Evolutionary conservation across 768 basidiomycete species (phyloP).

Genomic region (Galerina sulciceps): DNA sequence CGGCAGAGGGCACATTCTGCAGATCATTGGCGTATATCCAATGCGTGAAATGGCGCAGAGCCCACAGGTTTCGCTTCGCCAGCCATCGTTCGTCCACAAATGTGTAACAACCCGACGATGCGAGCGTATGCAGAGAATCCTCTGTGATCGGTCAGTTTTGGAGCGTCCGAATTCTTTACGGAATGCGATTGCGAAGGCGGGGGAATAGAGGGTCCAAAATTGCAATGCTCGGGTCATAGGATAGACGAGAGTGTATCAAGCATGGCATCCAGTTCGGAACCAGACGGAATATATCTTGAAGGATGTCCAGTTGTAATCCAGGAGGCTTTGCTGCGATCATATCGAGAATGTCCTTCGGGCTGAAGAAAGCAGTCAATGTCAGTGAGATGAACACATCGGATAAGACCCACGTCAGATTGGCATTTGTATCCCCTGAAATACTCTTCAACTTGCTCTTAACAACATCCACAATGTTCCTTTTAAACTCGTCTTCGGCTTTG

Average conservation of each 20-base stretch:
- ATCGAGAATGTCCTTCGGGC: constrained; percentile 51
- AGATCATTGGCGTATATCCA: constrained; percentile 69
- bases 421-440: constrained; percentile 44
- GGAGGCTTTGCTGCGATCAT: constrained; percentile 37
- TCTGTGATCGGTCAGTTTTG: constrained; percentile 40
- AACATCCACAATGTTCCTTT: constrained; percentile 29
- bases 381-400: neutral
- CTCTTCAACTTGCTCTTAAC: constrained; percentile 47
- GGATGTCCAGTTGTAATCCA: constrained; percentile 41
- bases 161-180: neutral
- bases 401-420: constrained; percentile 36
- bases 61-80: constrained; percentile 64
- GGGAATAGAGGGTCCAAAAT: constrained; percentile 64
- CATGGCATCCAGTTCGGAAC: constrained; percentile 48
- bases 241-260: constrained; percentile 47
- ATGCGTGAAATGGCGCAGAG: constrained; percentile 70
- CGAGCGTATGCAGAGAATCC: constrained; percentile 73
- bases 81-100: constrained; percentile 63
- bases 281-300: constrained; percentile 55
- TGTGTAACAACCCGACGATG: constrained; percentile 59
- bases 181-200: constrained; percentile 34
- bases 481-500: constrained; percentile 21
- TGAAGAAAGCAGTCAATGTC: constrained; percentile 23
- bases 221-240: constrained; percentile 59
- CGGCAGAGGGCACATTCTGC: constrained; percentile 51